A percentile compares a stretch with the other conserved stretches of the same genome.
These are phyloP conservation scores for Melampsora americana DNA, from an alignment of 1,284 basidiomycete species.

Conservation along the genomic window DNA sequence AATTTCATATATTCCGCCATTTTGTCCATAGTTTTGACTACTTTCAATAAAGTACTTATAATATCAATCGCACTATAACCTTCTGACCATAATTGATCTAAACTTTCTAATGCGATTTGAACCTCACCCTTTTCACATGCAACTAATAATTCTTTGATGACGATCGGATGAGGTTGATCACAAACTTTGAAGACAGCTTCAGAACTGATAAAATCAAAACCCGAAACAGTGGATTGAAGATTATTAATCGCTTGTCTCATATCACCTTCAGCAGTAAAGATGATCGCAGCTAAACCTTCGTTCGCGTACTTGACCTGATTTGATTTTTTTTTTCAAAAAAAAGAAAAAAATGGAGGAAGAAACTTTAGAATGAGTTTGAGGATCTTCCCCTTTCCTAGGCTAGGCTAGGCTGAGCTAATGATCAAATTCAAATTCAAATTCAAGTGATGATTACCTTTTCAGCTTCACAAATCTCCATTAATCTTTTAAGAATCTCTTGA, in stretches of 20 bases:
- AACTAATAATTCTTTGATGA: constrained; percentile 76
- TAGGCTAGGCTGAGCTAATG: too few relatives aligned
- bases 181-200: constrained; percentile 99
- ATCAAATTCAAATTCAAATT: too few relatives aligned
- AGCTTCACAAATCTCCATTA: constrained; percentile 87
- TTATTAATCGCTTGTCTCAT: constrained; percentile 99
- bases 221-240: constrained; percentile 90
- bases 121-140: constrained; percentile 80
- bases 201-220: constrained; percentile 94
- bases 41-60: constrained; percentile 89
- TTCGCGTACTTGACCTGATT: constrained; percentile 85
- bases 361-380: too few relatives aligned
- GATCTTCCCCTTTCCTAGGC: too few relatives aligned
- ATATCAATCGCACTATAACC: constrained; percentile 98
- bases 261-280: constrained; percentile 99
- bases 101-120: constrained; percentile 74
- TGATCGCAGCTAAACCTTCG: constrained; percentile 88
- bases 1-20: constrained; percentile 88
- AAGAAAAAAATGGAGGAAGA: too few relatives aligned
- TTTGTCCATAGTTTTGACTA: constrained; percentile 92
- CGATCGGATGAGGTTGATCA: constrained; percentile 94
- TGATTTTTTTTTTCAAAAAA: too few relatives aligned
- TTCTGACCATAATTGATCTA: constrained; percentile 86
- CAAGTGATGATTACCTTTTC: constrained; percentile 67
- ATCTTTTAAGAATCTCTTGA: constrained; percentile 80